These are phyloP conservation scores for Pseudomonodictys pantanalensis DNA, from an alignment of 495 filamentous ascomycete species.

Conservation along the genomic window DNA sequence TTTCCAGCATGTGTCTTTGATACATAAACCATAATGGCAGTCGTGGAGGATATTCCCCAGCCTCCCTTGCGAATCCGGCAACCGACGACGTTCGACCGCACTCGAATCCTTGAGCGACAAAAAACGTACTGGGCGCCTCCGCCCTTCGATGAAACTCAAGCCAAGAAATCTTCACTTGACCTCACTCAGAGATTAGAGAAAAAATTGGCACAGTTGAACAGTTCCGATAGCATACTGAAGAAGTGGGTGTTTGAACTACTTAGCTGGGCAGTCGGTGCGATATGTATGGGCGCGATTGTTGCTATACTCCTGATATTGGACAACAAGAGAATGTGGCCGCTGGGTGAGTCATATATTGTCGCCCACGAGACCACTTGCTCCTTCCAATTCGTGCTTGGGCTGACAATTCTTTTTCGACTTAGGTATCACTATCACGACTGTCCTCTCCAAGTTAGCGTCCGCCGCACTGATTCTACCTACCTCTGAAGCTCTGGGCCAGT, in stretches of 20 bases:
- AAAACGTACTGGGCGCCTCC: neutral
- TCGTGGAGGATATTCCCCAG: too few relatives aligned
- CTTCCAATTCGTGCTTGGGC: too few relatives aligned
- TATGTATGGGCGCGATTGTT: slow-evolving; percentile 24
- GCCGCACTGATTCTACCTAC: slow-evolving; percentile 24
- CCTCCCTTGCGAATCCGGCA: too few relatives aligned
- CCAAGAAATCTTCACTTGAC: neutral
- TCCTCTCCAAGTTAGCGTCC: slow-evolving; percentile 24
- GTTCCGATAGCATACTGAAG: slow-evolving; percentile 11
- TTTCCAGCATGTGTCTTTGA: too few relatives aligned
- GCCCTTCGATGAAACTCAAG: neutral
- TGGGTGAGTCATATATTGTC: too few relatives aligned
- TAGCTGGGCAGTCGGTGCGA: slow-evolving; percentile 19
- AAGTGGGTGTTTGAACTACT: slow-evolving; percentile 24
- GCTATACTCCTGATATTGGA: slow-evolving; percentile 4
- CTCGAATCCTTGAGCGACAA: neutral
- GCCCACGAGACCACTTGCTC: too few relatives aligned
- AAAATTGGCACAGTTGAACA: slow-evolving; percentile 7
- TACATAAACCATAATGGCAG: too few relatives aligned
- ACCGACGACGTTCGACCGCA: too few relatives aligned
- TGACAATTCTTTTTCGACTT: too few relatives aligned
- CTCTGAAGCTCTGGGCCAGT: slow-evolving; percentile 27
- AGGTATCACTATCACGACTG: slow-evolving; percentile 19
- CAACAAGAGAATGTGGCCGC: too few relatives aligned
- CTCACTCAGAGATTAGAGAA: slow-evolving; percentile 13